Evolutionary conservation across 805 yeast species (phyloP).

Genomic region (Yamadazyma paraphyllophila): DNA sequence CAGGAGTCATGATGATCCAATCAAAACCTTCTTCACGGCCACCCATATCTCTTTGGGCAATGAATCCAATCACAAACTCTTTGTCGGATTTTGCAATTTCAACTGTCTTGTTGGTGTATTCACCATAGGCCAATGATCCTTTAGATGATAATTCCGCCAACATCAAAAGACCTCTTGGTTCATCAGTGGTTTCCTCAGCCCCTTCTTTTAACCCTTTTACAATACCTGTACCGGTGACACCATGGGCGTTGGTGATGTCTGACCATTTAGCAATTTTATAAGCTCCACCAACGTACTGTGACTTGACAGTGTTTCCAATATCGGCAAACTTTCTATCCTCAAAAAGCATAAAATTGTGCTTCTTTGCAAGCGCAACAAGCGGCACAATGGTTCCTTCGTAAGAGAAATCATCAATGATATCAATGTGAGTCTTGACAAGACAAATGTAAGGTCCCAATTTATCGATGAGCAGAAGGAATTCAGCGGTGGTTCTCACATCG

Average conservation of each 20-base stretch:
- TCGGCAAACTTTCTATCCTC: conserved; percentile 99
- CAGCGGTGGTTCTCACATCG: conserved; percentile 79
- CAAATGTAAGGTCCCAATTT: conserved; percentile 88
- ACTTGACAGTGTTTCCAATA: conserved; percentile 94
- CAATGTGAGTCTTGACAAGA: conserved; percentile 91
- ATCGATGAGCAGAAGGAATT: conserved; percentile 70
- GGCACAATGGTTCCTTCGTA: conserved; percentile 80
- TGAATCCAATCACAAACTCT: conserved; percentile 93
- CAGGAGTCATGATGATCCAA: conserved; percentile 97
- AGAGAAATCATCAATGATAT: conserved; percentile 84
- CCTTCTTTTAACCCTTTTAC: conserved; percentile 86
- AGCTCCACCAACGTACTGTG: conserved; percentile 89
- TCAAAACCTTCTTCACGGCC: conserved; percentile 83
- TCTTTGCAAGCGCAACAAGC: conserved; percentile 64
- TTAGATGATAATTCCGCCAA: conserved; percentile 92
- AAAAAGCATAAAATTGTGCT: conserved; percentile 86
- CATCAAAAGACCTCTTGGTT: conserved; percentile 90
- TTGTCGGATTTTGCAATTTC: conserved; percentile 86
- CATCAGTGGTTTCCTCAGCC: conserved; percentile 62
- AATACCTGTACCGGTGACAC: conserved; percentile 93
- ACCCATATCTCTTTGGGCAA: conserved; percentile 89
- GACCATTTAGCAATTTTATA: conserved; percentile 92
- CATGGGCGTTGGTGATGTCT: conserved; percentile 96
- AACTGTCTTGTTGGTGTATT: conserved; percentile 81
- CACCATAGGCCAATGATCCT: conserved; percentile 92